Evolutionary conservation across 768 basidiomycete species (phyloP).

Genomic region (Rhizopogon salebrosus): DNA sequence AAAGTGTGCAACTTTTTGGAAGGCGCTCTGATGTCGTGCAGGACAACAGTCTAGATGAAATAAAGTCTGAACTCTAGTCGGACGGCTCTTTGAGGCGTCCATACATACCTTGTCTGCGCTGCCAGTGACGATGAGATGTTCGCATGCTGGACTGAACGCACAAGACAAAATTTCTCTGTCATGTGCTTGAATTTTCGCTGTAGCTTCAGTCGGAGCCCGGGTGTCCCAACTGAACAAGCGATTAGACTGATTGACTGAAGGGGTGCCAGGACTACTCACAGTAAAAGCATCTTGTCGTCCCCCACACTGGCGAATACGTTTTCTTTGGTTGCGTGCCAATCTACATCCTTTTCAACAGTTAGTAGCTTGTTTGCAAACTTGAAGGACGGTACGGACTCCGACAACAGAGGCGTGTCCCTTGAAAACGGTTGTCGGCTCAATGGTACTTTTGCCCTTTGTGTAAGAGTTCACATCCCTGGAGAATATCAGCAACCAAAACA

Average conservation of each 20-base stretch:
- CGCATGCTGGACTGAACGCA: constrained; percentile 79
- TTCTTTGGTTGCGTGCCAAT: constrained; percentile 85
- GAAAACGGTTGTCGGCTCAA: constrained; percentile 85
- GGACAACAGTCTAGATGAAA: constrained; percentile 64
- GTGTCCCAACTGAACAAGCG: constrained; percentile 79
- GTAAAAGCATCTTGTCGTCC: constrained; percentile 90
- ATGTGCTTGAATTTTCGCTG: constrained; percentile 76
- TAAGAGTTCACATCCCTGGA: constrained; percentile 90
- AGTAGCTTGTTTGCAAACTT: not conserved
- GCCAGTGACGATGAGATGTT: constrained; percentile 81
- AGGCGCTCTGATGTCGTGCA: constrained; percentile 83
- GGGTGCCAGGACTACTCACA: constrained; percentile 48
- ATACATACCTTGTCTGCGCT: constrained; percentile 83
- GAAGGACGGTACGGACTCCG: constrained; percentile 52
- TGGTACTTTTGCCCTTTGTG: constrained; percentile 64
- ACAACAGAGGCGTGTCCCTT: constrained; percentile 89
- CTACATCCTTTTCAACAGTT: constrained; percentile 68
- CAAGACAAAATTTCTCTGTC: constrained; percentile 88
- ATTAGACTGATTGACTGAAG: not conserved
- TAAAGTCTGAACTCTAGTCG: not conserved
- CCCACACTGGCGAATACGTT: constrained; percentile 91
- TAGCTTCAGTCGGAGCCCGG: constrained; percentile 64
- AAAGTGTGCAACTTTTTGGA: constrained; percentile 82
- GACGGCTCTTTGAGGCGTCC: not conserved
- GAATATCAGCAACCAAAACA: not conserved